These are phyloP conservation scores for Gossypium turneri DNA, from an alignment of 345 rosid species.

Conservation along the genomic window DNA sequence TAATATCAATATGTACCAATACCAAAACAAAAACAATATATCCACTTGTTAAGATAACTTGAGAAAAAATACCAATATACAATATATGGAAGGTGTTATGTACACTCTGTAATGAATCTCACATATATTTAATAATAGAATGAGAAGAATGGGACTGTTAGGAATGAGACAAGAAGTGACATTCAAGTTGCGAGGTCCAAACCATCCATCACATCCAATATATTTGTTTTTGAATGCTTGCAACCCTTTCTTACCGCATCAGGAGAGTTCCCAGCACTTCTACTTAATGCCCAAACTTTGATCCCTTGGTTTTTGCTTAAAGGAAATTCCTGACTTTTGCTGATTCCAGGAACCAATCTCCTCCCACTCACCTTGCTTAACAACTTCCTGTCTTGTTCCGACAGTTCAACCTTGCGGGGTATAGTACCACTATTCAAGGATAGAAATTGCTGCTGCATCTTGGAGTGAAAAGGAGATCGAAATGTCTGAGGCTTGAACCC, in stretches of 20 bases:
- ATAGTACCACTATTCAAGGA: constrained; percentile 25
- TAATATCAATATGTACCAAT: no score
- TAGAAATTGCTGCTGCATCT: constrained; percentile 36
- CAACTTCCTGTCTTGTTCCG: constrained; percentile 57
- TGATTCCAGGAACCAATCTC: constrained; percentile 52
- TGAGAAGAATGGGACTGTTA: background rate
- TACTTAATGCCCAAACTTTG: constrained; percentile 44
- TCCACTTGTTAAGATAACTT: background rate
- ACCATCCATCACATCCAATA: constrained; percentile 56
- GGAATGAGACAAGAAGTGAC: constrained; percentile 10
- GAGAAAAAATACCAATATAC: background rate
- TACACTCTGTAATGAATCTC: background rate
- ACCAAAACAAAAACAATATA: no score
- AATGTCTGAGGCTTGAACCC: constrained; percentile 30
- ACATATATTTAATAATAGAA: constrained; percentile 6
- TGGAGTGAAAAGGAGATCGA: constrained; percentile 37
- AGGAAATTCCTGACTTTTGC: constrained; percentile 81
- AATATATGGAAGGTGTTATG: background rate
- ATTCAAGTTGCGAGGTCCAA: constrained; percentile 28
- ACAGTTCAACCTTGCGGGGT: constrained; percentile 36
- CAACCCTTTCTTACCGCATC: constrained; percentile 14
- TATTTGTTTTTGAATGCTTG: constrained; percentile 24
- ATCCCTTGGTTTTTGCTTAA: constrained; percentile 29
- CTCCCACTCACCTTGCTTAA: constrained; percentile 42
- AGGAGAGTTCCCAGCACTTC: constrained; percentile 73